phyloP scores from a whole-genome alignment of 2,329 filamentous ascomycete genomes.

The Fusarium nelsonii region DNA sequence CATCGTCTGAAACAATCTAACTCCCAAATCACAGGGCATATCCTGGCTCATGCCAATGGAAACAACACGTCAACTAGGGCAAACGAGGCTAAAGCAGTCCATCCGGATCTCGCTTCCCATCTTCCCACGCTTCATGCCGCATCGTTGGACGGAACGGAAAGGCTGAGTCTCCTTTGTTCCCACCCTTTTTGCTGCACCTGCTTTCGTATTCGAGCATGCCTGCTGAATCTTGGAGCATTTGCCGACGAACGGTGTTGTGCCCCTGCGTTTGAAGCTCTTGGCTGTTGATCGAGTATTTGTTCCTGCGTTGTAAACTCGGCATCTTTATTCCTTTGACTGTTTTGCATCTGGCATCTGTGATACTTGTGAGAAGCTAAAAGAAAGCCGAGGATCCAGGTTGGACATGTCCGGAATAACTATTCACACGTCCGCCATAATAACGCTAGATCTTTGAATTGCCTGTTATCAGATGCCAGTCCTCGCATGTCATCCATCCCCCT shows the following conservation, averaged over 20 bases:
- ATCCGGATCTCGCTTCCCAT: conserved; percentile 22
- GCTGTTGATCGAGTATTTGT: not conserved
- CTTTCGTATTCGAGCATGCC: conserved; percentile 35
- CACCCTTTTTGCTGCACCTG: conserved; percentile 34
- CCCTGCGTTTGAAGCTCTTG: not conserved
- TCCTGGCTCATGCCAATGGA: conserved; percentile 30
- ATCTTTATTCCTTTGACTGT: not conserved
- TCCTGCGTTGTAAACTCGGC: conserved; percentile 6
- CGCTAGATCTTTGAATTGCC: not conserved
- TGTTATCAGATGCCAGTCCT: conserved; percentile 3
- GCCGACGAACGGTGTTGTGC: not conserved
- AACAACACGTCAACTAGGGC: conserved; percentile 24
- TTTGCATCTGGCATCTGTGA: not conserved
- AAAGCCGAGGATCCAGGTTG: not conserved
- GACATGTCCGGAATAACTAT: not conserved
- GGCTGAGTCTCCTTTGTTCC: conserved; percentile 36
- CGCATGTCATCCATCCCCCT: conserved; percentile 11
- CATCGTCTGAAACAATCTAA: conserved; percentile 14
- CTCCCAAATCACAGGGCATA: conserved; percentile 39
- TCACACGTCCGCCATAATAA: not conserved
- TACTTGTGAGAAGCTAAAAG: not conserved
- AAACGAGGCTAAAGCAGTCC: conserved; percentile 11
- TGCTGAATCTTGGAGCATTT: conserved; percentile 13
- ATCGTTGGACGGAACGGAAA: not conserved
- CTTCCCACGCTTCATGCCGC: conserved; percentile 22